Evolutionary conservation across 1,284 basidiomycete genomes (phyloP), one percentile per base, ranked within the genome.

Genomic region (Ustilago tritici): DNA sequence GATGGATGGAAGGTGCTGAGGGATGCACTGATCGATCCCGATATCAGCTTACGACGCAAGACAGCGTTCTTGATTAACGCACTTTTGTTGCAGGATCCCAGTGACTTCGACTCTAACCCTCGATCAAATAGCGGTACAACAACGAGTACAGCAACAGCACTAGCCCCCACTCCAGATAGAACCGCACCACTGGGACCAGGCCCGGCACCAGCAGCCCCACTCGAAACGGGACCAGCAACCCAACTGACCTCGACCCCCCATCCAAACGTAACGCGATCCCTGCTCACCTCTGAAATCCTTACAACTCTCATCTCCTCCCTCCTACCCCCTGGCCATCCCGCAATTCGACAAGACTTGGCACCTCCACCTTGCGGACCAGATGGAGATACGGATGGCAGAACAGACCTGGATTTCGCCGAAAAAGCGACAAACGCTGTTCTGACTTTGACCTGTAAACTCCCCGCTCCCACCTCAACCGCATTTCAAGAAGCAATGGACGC

Each of bases 61-160:
- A 89, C 91, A 1, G 90, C 92, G 0, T 98, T 98, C 88, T 89
- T 98, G 19, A 88, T 98, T 61, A 92, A 91, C 77, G 89, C 91
- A 0, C 90, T 98, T 55, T 89, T 96, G 60, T 88, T 91, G 4
- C 93, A 93, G 14, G 82, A 85, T 52, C 62, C 67, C 7, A 65
- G 61, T 57, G 46, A 36, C 59, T 58, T 65, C 57, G 11, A 70
- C 7, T 36, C 61, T 79, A 88, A 31, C 86, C 91, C 82, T 89
- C 47, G 76, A 23, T 17, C 63, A 28, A 31, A 90, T 3, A 76
- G 85, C 8, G 89, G 3, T 28, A 28, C 89, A 2, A 87, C 87
- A 2, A 58, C 46, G 4, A 65, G 65, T 50, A 87, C 87, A 28
- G 59, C 69, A 1, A 70, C 70, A 3, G 68, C 67, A 2, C n/a